Base-by-base conservation (phyloP, 2,329 filamentous ascomycete genomes). In the Microsporum canis region DNA sequence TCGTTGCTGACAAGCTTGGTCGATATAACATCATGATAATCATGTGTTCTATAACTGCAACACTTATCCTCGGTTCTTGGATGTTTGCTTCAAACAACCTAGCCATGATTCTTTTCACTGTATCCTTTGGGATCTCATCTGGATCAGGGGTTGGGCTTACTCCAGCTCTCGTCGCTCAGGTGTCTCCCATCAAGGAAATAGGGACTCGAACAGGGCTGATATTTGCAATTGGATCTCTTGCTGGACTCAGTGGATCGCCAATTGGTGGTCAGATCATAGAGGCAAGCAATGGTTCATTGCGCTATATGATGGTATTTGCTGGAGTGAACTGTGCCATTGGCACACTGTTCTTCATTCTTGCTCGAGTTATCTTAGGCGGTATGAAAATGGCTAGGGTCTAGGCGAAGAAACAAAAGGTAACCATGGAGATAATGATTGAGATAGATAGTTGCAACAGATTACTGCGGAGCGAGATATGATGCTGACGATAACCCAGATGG, bases 141-240 rank as follows among this genome's bases (percentile, higher is more conserved):
- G 55, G 55, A 5, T 38, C 55, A 39, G 55, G 55, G 14, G 38
- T 57, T 17, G 55, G 55, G 6, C 38, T 57, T 27, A 57, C 23
- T 38, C 55, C 34, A 10, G 55, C 38, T 5, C 34, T 43, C n/a
- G 34, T 38, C 5, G 55, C 55, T n/a, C 55, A 57, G 27, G 31
- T 57, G 12, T 57, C 55, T 3, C 55, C 55, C 23, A 57, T 57
- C 12, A 43, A 57, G 34, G 55, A 57, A 2, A 57, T 57, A 38
- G 55, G 55, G 2, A 33, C 27, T 41, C 55, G 55, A 4, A 57
- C 55, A 5, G 55, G 55, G 14, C 7, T 43, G 8, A n/a, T 31
- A 14, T 43, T 57, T 57, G 55, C 34, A n/a, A 43, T 43, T 7
- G 55, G 55, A 6, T 57, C 55, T 8, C 27, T 57, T 6, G 34